Percentiles rank a stretch among this genome's conserved stretches.
Conservation (phyloP, 164 flowering plant genomes). For the Liriodendron chinense region DNA sequence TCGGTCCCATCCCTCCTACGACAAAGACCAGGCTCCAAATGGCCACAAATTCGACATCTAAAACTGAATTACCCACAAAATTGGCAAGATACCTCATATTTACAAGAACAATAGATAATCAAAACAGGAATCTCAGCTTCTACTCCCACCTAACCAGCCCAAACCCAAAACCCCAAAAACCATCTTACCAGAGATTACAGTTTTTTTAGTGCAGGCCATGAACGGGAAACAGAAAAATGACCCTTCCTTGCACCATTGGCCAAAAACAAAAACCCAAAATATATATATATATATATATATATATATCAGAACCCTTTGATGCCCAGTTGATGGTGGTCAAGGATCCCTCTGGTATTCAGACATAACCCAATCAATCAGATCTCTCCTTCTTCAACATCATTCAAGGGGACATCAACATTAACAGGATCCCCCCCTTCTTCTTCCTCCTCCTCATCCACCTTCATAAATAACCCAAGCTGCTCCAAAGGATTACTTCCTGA, state of each 20-base stretch:
- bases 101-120: background rate
- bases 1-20: too few relatives aligned
- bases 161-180: too few relatives aligned
- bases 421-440: conserved; percentile 52
- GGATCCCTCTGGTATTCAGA: background rate
- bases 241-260: background rate
- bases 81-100: background rate
- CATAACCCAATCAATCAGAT: conserved; percentile 35
- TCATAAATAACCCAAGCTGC: conserved; percentile 83
- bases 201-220: too few relatives aligned
- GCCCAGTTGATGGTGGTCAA: background rate
- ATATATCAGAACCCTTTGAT: background rate
- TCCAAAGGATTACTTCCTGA: conserved; percentile 68
- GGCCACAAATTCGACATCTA: background rate
- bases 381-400: conserved; percentile 82
- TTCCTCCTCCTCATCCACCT: conserved; percentile 66
- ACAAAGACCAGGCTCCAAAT: background rate
- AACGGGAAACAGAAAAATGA: too few relatives aligned
- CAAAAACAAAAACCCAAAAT: background rate
- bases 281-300: too few relatives aligned
- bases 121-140: background rate
- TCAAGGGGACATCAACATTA: background rate
- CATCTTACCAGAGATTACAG: too few relatives aligned
- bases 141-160: too few relatives aligned
- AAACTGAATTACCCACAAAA: background rate